phyloP scores from a whole-genome alignment of 441 rosid species.

The Kokia cookei region DNA sequence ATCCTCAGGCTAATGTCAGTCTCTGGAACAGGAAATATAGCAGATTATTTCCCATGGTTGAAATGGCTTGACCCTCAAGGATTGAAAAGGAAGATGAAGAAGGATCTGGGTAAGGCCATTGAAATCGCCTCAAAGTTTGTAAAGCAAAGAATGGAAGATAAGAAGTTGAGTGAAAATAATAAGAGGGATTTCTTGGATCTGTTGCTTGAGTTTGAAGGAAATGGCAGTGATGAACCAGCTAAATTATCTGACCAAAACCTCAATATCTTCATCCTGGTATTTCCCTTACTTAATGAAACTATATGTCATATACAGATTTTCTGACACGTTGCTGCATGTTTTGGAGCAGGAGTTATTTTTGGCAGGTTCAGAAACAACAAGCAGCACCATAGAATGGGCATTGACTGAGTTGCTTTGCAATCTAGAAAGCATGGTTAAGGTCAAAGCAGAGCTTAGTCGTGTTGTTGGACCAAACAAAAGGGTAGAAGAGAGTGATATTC shows the following conservation, averaged over 20 bases:
- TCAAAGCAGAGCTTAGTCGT: conserved; percentile 15
- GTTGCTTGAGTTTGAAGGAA: conserved; percentile 36
- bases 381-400: conserved; percentile 33
- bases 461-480: conserved; percentile 14
- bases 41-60: conserved; percentile 34
- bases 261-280: conserved; percentile 35
- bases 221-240: conserved; percentile 30
- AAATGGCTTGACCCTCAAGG: conserved; percentile 43
- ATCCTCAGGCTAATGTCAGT: conserved; percentile 25
- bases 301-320: neutral
- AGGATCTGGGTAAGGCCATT: conserved; percentile 35
- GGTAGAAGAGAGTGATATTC: conserved; percentile 19
- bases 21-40: conserved; percentile 28
- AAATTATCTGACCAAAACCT: conserved; percentile 19
- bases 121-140: conserved; percentile 31
- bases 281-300: neutral
- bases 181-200: conserved; percentile 36
- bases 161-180: neutral
- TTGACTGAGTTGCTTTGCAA: conserved; percentile 18
- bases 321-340: neutral
- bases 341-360: conserved; percentile 23
- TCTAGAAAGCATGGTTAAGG: conserved; percentile 14
- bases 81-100: conserved; percentile 30
- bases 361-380: conserved; percentile 25
- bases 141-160: conserved; percentile 22